Evolutionary conservation across 805 yeast genomes (phyloP).

Genomic region (Saccharomycopsis sp.): DNA sequence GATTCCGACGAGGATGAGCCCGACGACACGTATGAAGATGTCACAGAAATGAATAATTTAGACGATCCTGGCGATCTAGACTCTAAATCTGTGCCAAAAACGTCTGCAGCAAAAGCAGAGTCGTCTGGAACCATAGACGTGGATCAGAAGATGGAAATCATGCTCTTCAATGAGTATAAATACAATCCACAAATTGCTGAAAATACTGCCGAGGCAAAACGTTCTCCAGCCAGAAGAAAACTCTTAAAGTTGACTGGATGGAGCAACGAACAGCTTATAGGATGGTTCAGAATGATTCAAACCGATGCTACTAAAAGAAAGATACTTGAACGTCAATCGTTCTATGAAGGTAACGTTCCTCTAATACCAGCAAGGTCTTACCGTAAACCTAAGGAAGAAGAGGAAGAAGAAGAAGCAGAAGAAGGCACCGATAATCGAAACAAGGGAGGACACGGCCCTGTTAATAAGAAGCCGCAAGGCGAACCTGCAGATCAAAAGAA

Average conservation of each 20-base stretch:
- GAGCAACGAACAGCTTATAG: constrained; percentile 90
- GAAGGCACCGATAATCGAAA: not conserved
- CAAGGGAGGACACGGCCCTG: not conserved
- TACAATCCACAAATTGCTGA: constrained; percentile 44
- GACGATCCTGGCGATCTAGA: constrained; percentile 15
- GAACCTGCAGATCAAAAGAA: not conserved
- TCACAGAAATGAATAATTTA: constrained; percentile 25
- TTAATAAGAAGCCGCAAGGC: constrained; percentile 3
- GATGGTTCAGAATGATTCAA: constrained; percentile 78
- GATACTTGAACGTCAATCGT: constrained; percentile 54
- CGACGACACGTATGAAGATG: constrained; percentile 69
- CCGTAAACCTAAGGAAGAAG: constrained; percentile 10
- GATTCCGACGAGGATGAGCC: constrained; percentile 80
- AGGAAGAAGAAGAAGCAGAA: constrained; percentile 18
- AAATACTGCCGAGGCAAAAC: constrained; percentile 38
- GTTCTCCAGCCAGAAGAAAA: constrained; percentile 42
- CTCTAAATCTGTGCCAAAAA: constrained; percentile 1
- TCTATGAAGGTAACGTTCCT: constrained; percentile 28
- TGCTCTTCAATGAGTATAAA: constrained; percentile 50
- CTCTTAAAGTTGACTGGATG: constrained; percentile 52
- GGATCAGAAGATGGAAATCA: constrained; percentile 37
- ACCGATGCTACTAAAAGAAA: constrained; percentile 58
- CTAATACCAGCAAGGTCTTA: constrained; percentile 22
- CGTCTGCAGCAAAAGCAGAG: not conserved
- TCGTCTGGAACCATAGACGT: constrained; percentile 12